Percentiles rank a stretch among this genome's conserved stretches.
phyloP scores from a whole-genome alignment of 192 early-diverging fungal genomes.

The Mortierella claussenii region DNA sequence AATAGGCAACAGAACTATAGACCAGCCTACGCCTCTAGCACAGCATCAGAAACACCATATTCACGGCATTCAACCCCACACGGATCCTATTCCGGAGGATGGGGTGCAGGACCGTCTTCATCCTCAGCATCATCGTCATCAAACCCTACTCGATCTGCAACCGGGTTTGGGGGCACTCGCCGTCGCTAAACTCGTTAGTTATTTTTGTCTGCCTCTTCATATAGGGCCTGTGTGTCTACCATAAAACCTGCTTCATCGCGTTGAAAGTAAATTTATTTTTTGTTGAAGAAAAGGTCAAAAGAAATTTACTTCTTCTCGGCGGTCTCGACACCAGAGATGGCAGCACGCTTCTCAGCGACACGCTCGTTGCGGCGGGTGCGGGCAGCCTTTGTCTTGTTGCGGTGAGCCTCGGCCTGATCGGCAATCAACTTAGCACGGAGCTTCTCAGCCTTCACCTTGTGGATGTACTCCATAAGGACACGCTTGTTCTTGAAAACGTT shows the following conservation, averaged over 20 bases:
- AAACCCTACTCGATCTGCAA: slow-evolving; percentile 18
- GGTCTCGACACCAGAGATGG: slow-evolving; percentile 61
- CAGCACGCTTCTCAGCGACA: slow-evolving; percentile 94
- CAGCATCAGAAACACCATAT: background rate
- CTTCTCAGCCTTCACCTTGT: slow-evolving; percentile 99
- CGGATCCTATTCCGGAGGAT: slow-evolving; percentile 22
- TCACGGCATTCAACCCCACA: slow-evolving; percentile 1
- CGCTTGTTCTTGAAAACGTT: slow-evolving; percentile 99
- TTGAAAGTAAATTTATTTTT: slow-evolving; percentile 19
- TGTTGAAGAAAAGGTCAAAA: background rate
- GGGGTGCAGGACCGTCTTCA: slow-evolving; percentile 12
- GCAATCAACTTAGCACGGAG: slow-evolving; percentile 88
- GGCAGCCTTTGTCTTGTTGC: slow-evolving; percentile 93
- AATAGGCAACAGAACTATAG: slow-evolving; percentile 4
- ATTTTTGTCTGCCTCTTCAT: too few species aligned
- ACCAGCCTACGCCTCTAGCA: background rate
- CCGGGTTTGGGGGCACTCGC: slow-evolving; percentile 49
- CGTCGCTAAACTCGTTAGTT: slow-evolving; percentile 32
- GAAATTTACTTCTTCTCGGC: slow-evolving; percentile 52
- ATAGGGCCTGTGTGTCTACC: too few species aligned
- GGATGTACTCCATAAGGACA: slow-evolving; percentile 99
- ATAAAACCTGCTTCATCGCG: background rate
- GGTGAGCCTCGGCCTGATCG: slow-evolving; percentile 99
- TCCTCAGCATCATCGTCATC: slow-evolving; percentile 25
- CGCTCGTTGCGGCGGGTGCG: slow-evolving; percentile 96